Conservation (phyloP, 2,329 filamentous ascomycete genomes). For the Fusarium beomiforme region DNA sequence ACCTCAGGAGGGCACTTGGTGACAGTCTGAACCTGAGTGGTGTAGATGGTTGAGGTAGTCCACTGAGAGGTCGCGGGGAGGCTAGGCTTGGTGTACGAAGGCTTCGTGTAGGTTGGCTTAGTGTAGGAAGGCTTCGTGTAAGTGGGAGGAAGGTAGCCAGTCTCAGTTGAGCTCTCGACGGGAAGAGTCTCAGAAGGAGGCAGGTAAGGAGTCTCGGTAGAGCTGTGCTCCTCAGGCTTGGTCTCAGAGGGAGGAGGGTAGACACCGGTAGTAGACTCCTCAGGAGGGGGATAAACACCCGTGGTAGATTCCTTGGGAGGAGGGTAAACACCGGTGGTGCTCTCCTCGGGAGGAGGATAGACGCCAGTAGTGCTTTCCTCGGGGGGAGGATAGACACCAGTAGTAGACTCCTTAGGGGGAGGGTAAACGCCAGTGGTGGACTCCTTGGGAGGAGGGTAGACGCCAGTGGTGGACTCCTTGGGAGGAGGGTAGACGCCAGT, state of each 20-base stretch:
- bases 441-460: neutral
- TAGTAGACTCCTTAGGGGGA: neutral
- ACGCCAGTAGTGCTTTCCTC: neutral
- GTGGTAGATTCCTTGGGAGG: neutral
- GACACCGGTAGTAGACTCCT: no score
- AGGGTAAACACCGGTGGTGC: neutral
- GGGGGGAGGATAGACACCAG: neutral
- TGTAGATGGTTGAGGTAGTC: conserved; percentile 34
- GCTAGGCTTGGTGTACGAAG: conserved; percentile 11
- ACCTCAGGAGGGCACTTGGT: conserved; percentile 23
- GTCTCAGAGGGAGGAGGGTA: neutral
- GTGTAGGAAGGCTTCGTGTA: conserved; percentile 8
- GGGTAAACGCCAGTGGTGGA: neutral
- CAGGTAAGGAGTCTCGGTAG: neutral
- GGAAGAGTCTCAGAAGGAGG: neutral
- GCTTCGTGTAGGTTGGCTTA: conserved; percentile 10
- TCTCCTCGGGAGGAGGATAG: conserved; percentile 7
- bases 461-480: neutral
- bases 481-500: neutral
- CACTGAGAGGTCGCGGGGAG: conserved; percentile 18
- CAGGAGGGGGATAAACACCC: no score
- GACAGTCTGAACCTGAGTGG: conserved; percentile 22
- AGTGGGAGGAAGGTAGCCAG: neutral
- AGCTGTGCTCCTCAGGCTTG: neutral
- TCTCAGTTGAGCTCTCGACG: neutral